A percentile compares a stretch with the other conserved stretches of the same genome.
phyloP scores from a whole-genome alignment of 305 asterid species.

The Andrographis paniculata region DNA sequence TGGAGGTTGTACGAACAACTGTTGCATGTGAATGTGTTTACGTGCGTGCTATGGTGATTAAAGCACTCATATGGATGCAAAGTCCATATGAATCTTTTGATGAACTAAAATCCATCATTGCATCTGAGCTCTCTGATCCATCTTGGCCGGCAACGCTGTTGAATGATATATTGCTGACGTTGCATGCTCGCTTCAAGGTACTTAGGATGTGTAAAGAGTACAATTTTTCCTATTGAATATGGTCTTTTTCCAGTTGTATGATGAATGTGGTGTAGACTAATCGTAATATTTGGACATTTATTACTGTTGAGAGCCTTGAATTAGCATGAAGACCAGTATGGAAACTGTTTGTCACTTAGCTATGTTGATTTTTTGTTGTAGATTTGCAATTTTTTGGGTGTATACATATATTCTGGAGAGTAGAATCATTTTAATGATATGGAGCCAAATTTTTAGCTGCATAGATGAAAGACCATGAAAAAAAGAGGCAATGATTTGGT shows the following conservation, averaged over 20 bases:
- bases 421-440: no score
- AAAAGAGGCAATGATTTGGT: no score
- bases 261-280: no score
- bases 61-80: conserved; percentile 99
- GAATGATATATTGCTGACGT: conserved; percentile 82
- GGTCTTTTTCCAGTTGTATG: background rate
- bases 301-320: no score
- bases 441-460: no score
- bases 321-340: no score
- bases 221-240: conserved; percentile 5
- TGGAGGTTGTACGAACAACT: conserved; percentile 98
- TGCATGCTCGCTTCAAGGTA: conserved; percentile 99
- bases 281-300: no score
- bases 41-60: conserved; percentile 97
- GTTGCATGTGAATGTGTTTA: conserved; percentile 99
- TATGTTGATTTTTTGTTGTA: no score
- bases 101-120: conserved; percentile 92
- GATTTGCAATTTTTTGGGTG: background rate
- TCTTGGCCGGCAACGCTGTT: conserved; percentile 89
- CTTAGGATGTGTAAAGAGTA: conserved; percentile 11
- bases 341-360: no score
- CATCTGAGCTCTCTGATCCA: conserved; percentile 95
- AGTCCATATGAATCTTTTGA: conserved; percentile 94
- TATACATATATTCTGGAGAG: background rate
- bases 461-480: no score